Evolutionary conservation across 805 yeast species (phyloP), one percentile per base, ranked within the genome.

Genomic region (Hanseniaspora meyeri): DNA sequence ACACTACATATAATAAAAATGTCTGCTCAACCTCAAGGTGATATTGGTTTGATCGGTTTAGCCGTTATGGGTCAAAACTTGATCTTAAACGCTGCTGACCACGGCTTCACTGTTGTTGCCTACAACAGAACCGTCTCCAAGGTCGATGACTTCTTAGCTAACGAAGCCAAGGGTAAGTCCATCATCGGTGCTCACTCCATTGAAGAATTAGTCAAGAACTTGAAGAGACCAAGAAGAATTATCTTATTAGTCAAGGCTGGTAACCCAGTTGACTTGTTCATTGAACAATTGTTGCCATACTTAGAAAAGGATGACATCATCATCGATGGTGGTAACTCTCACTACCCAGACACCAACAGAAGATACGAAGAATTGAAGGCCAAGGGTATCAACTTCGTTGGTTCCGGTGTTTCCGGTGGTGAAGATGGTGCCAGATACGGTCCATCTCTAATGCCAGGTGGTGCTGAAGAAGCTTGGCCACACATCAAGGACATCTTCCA

Each of bases 11-110:
- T 42, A 48, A n/a, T n/a, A 24, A 51, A 53, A 37, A 55, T 49
- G 48, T 49, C 53, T 50, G 63, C 65, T 50, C 48, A 40, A 45
- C 58, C 58, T 31, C 82, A 87, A 71, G 93, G 91, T 79, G 98
- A 91, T 83, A 83, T 91, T 74, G 98, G 97, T 75, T 87, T 91
- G 73, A 90, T 93, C 70, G 98, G 98, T 72, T 81, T 91, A 81
- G 98, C 98, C 85, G 98, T 91, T 65, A 91, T 91, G 98, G 98
- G 98, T 75, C 95, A 87, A 80, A 91, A 91, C 82, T 78, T 91
- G 80, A 88, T 91, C 72, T 80, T 91, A 64, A 91, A 91, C 75
- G 95, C 95, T 69, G 98, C 98, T 65, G 98, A 91, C 80, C 95
- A 91, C 77, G 97, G 97, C 59, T 91, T 81, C 80, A 88, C 96